A percentile compares a stretch with the other conserved stretches of the same genome.
Evolutionary conservation across 305 asterid species (phyloP).

Genomic region (Fraxinus ornus): DNA sequence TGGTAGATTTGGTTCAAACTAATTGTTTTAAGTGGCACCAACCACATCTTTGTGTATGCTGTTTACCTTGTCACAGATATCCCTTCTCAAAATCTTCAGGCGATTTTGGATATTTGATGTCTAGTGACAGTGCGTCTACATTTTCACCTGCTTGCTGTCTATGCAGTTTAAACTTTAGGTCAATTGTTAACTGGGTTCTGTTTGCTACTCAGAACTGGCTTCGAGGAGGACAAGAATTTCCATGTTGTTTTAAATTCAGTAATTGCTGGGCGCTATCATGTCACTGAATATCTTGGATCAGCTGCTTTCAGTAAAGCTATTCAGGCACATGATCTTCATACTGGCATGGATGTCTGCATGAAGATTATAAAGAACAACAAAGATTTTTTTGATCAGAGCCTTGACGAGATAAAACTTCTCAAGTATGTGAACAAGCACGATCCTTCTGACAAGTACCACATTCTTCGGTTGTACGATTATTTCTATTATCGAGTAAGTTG

Average conservation of each 20-base stretch:
- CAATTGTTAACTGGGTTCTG: slow-evolving; percentile 24
- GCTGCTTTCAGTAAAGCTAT: slow-evolving; percentile 99
- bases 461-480: slow-evolving; percentile 92
- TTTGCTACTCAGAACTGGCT: slow-evolving; percentile 76
- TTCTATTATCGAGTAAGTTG: slow-evolving; percentile 89
- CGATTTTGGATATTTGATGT: neutral
- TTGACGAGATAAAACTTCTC: slow-evolving; percentile 97
- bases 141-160: neutral
- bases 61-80: neutral
- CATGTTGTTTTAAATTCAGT: slow-evolving; percentile 87
- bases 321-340: slow-evolving; percentile 98
- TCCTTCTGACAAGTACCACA: slow-evolving; percentile 92
- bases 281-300: slow-evolving; percentile 98
- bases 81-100: neutral
- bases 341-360: slow-evolving; percentile 97
- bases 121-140: neutral
- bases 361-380: slow-evolving; percentile 93
- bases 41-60: neutral
- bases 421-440: slow-evolving; percentile 94
- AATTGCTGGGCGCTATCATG: slow-evolving; percentile 96
- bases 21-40: neutral
- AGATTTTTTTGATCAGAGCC: slow-evolving; percentile 97
- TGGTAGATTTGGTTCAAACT: neutral
- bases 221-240: slow-evolving; percentile 96
- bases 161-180: neutral